phyloP scores from a whole-genome alignment of 108 stramenopile species.

The Nitzschia sp. region DNA sequence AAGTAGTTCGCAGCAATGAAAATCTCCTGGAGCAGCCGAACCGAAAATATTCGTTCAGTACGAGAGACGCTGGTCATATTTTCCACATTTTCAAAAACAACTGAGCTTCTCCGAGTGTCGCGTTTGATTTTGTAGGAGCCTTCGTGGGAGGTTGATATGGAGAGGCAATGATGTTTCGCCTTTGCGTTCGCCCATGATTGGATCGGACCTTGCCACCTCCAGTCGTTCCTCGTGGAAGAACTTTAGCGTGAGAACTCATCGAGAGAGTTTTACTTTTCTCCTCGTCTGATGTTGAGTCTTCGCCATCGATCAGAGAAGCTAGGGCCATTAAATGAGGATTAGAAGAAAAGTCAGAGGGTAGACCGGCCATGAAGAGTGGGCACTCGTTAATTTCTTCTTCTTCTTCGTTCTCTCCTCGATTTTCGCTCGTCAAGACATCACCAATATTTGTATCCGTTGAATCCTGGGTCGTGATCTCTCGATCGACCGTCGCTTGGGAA shows the following conservation, averaged over 20 bases:
- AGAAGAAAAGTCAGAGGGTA: slow-evolving; percentile 60
- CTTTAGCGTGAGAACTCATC: too few relatives aligned
- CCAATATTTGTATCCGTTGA: too few relatives aligned
- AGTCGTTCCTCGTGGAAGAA: not conserved
- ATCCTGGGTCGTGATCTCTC: too few relatives aligned
- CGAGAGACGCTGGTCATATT: slow-evolving; percentile 42
- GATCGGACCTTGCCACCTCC: not conserved
- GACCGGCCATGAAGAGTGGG: slow-evolving; percentile 74
- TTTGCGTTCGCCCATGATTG: slow-evolving; percentile 11
- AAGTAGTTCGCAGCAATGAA: too few relatives aligned
- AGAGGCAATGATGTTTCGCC: slow-evolving; percentile 3
- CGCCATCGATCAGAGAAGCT: slow-evolving; percentile 65
- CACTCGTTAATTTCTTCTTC: not conserved
- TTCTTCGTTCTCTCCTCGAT: not conserved
- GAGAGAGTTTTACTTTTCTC: too few relatives aligned
- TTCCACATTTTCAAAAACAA: slow-evolving; percentile 87
- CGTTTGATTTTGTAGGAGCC: slow-evolving; percentile 7
- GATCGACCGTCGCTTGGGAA: too few relatives aligned
- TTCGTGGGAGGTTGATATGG: slow-evolving; percentile 32
- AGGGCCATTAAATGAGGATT: slow-evolving; percentile 70
- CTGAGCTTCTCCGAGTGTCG: slow-evolving; percentile 71
- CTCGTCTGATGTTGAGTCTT: slow-evolving; percentile 14
- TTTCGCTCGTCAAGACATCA: too few relatives aligned
- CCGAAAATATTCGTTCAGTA: too few relatives aligned
- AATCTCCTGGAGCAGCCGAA: too few relatives aligned